Base-by-base conservation (phyloP, 2,329 filamentous ascomycete genomes). In the Ceratocystis lukuohia region DNA sequence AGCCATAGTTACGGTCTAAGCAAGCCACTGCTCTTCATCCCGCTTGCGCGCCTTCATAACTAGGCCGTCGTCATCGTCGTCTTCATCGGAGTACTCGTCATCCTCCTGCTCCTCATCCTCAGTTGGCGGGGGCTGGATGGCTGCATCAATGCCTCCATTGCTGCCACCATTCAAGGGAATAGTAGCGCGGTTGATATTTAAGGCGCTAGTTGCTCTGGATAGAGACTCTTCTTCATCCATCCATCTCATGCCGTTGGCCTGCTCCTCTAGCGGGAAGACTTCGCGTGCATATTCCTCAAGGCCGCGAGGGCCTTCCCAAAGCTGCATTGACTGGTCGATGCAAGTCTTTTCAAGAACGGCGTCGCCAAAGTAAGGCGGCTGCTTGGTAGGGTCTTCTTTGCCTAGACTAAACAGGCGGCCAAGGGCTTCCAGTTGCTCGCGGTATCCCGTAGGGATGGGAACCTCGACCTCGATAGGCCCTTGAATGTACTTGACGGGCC, bases 201-300 rank as follows among this genome's bases (percentile, higher is more conserved):
- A 62, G 15, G 48, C 48, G 45, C 64, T 66, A 17, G 53, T 65
- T 28, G 65, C 67, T n/a, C 61, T 56, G 5, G 66, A 67, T 20
- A 67, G 48, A 20, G 65, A 67, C 25, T 73, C 73, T 17, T 78
- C 79, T 48, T 80, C 80, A 10, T 81, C 80, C 93, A 96, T 97
- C 94, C 94, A 99, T 17, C 88, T 90, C 72, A 94, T 78, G 4
- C 93, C 93, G 74, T 97, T 97, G 41, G 91, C 91, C 71, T 92
- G 88, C 77, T 99, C 94, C 75, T 99, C 94, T 12, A 96, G 82
- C 0, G 91, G 90, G 72, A 97, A 97, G 33, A 95, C 91, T 74
- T 97, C 94, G 62, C 89, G 82, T 1, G 93, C 93, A 74, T 97
- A 99, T 76, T 97, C 94, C 74, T 96, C 91, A 71, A 97, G 82